Evolutionary conservation across 2,329 filamentous ascomycete genomes (phyloP).

Genomic region (Amphichorda felina): DNA sequence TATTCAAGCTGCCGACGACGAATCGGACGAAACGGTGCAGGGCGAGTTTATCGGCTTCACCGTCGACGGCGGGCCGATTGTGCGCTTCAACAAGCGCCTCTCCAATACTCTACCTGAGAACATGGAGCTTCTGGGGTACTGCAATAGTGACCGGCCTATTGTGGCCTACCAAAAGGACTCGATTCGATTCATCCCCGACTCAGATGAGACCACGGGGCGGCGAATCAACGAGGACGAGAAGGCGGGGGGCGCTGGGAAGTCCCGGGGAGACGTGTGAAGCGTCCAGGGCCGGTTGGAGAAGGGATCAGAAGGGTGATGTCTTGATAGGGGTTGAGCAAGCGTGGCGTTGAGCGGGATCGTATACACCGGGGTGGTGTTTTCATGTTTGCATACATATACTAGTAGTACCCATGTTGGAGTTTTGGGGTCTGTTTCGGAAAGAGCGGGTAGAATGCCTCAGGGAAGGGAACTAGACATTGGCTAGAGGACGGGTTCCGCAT

Average conservation of each 20-base stretch:
- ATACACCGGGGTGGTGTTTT: too few relatives aligned
- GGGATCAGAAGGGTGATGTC: too few relatives aligned
- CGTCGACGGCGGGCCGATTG: constrained; percentile 30
- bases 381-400: too few relatives aligned
- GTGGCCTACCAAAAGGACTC: constrained; percentile 23
- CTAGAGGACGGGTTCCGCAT: too few relatives aligned
- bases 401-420: too few relatives aligned
- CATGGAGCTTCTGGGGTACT: constrained; percentile 23
- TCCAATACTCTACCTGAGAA: constrained; percentile 14
- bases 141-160: constrained; percentile 20
- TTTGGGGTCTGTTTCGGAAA: too few relatives aligned
- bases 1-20: constrained; percentile 20
- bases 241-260: constrained; percentile 8
- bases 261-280: too few relatives aligned
- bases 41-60: constrained; percentile 31
- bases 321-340: too few relatives aligned
- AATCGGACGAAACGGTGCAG: constrained; percentile 16
- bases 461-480: too few relatives aligned
- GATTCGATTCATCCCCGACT: constrained; percentile 17
- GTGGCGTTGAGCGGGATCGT: too few relatives aligned
- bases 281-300: too few relatives aligned
- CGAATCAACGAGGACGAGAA: neutral
- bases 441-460: too few relatives aligned
- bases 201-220: constrained; percentile 1
- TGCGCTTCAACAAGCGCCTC: constrained; percentile 25